Evolutionary conservation across 768 basidiomycete species (phyloP).

Genomic region (Mycena polygramma): DNA sequence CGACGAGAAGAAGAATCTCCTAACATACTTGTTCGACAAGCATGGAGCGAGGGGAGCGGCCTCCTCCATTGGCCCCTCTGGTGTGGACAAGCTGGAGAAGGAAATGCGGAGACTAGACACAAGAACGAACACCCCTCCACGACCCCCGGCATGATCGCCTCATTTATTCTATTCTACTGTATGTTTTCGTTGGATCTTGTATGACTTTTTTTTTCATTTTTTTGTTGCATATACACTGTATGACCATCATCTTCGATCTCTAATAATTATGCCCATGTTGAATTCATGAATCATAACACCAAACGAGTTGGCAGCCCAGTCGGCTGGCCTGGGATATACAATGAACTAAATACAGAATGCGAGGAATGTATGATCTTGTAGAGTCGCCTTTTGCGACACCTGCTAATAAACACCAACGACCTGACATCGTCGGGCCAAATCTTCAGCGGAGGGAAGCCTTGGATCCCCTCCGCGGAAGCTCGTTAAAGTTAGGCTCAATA

Average conservation of each 20-base stretch:
- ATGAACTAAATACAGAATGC: slow-evolving; percentile 32
- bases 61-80: slow-evolving; percentile 53
- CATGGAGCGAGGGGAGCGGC: slow-evolving; percentile 75
- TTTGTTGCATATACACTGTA: slow-evolving; percentile 34
- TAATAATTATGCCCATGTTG: slow-evolving; percentile 9
- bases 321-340: background rate
- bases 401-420: slow-evolving; percentile 34
- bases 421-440: slow-evolving; percentile 35
- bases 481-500: slow-evolving; percentile 30
- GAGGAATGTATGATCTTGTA: slow-evolving; percentile 28
- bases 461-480: slow-evolving; percentile 39
- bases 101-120: slow-evolving; percentile 87
- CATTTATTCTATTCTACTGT: slow-evolving; percentile 1
- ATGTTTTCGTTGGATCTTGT: slow-evolving; percentile 18
- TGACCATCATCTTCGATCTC: slow-evolving; percentile 24
- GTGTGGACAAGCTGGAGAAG: slow-evolving; percentile 80
- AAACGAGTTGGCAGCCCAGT: too few species aligned
- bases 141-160: slow-evolving; percentile 36
- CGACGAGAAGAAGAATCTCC: slow-evolving; percentile 91
- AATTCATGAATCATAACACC: too few species aligned
- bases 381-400: slow-evolving; percentile 39
- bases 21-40: slow-evolving; percentile 92
- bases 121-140: slow-evolving; percentile 81
- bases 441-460: slow-evolving; percentile 41
- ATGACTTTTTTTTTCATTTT: slow-evolving; percentile 21